A percentile compares a stretch with the other conserved stretches of the same genome.
phyloP scores from a whole-genome alignment of 768 basidiomycete genomes.

The Saitozyma sp. region DNA sequence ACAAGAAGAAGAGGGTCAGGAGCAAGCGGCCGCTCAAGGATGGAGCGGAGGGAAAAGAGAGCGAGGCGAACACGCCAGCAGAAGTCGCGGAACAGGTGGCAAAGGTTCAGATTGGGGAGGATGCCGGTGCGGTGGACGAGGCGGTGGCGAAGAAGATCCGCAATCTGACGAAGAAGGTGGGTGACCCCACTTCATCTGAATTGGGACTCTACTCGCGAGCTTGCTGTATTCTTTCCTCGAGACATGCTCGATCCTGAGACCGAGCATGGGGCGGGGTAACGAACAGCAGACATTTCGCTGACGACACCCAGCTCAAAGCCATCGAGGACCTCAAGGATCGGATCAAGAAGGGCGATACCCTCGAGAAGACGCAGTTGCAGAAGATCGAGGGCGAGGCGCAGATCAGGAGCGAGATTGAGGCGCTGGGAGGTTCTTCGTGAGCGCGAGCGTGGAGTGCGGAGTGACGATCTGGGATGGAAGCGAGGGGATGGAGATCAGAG shows the following conservation, averaged over 20 bases:
- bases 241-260: too few relatives aligned
- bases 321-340: constrained; percentile 97
- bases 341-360: constrained; percentile 78
- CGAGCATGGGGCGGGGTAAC: neutral
- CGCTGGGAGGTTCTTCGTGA: constrained; percentile 35
- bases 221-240: too few relatives aligned
- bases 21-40: constrained; percentile 52
- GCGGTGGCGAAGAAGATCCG: constrained; percentile 86
- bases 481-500: too few relatives aligned
- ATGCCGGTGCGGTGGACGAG: constrained; percentile 56
- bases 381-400: constrained; percentile 92
- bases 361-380: constrained; percentile 92
- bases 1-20: constrained; percentile 61
- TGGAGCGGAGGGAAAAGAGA: constrained; percentile 13
- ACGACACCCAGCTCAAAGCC: constrained; percentile 74
- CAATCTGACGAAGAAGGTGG: constrained; percentile 92
- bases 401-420: constrained; percentile 74
- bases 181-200: constrained; percentile 26
- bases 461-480: too few relatives aligned
- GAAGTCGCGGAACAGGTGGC: constrained; percentile 47
- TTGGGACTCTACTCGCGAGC: neutral
- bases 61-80: constrained; percentile 17
- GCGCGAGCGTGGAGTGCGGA: too few relatives aligned
- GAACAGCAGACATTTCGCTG: neutral
- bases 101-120: constrained; percentile 58